Evolutionary conservation across 345 rosid species (phyloP), one percentile per base, ranked within the genome.

Genomic region (Brassica nigra): DNA sequence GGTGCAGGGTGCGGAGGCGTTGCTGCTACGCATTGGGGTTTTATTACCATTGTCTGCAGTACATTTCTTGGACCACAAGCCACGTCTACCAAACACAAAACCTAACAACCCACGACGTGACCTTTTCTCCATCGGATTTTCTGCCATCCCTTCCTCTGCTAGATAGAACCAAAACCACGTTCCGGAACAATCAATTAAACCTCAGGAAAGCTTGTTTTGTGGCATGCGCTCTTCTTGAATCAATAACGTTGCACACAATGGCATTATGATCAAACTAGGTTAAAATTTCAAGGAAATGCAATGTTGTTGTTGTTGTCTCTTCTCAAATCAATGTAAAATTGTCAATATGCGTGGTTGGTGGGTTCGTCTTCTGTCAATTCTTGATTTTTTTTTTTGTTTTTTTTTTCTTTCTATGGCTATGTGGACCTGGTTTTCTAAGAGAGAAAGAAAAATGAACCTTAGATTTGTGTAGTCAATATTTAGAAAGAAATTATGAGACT

Each of bases 61-160:
- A 4, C 86, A 73, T 82, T 90, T 90, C 79, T 87, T 84, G 10
- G 87, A 81, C 90, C 89, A 92, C 12, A 89, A 84, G 49, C 83
- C 72, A 66, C 91, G 86, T 11, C 86, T 71, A 15, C 94, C 92
- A 11, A 95, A 90, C 59, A 95, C 85, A 2, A 81, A 86, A 39
- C 78, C 87, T 0, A 93, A 66, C 0, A 95, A 74, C 55, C 97
- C 90, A 29, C 97, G 86, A 11, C 97, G 93, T 0, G 86, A 63
- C n/a, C 69, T 86, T 76, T 73, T 92, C 12, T 88, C 94, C 11
- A 85, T 81, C 5, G 75, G 68, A 59, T 66, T 47, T 1, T 81
- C 83, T 4, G 63, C 83, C 83, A 81, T 81, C 20, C 7, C 42
- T 70, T 15, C 16, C 9, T 12, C 27, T n/a, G 8, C 58, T 63